These are phyloP conservation scores for Huntiella bhutanensis DNA, from an alignment of 2,329 filamentous ascomycete species.

Conservation along the genomic window DNA sequence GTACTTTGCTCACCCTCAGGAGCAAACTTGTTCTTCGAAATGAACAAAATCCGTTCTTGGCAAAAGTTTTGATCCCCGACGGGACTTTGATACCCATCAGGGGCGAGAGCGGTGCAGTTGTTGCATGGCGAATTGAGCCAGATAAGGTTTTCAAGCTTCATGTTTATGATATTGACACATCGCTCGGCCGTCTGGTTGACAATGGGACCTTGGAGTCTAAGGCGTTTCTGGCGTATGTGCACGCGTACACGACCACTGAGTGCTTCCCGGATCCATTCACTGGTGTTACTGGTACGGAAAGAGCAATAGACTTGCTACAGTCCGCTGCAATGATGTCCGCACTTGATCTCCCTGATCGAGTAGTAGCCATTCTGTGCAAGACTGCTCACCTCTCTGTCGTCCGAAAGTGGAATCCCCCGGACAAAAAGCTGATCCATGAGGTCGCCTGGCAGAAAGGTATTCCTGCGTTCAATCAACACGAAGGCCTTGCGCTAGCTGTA, in stretches of 20 bases:
- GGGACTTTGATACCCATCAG: neutral
- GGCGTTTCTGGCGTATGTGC: slow-evolving; percentile 30
- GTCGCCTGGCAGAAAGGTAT: slow-evolving; percentile 24
- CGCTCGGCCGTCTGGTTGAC: slow-evolving; percentile 31
- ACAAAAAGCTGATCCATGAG: slow-evolving; percentile 26
- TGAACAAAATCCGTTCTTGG: slow-evolving; percentile 13
- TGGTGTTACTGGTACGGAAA: slow-evolving; percentile 31
- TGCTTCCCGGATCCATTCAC: slow-evolving; percentile 31
- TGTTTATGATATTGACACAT: slow-evolving; percentile 28
- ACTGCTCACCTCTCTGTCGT: slow-evolving; percentile 25
- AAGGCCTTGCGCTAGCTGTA: slow-evolving; percentile 1
- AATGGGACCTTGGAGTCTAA: slow-evolving; percentile 32
- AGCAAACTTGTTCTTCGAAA: slow-evolving; percentile 26
- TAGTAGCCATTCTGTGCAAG: slow-evolving; percentile 18
- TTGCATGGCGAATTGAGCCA: too few species aligned
- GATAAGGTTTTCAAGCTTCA: slow-evolving; percentile 15
- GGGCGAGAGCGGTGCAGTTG: too few species aligned
- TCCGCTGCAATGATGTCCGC: slow-evolving; percentile 32
- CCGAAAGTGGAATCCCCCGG: slow-evolving; percentile 25
- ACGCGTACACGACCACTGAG: slow-evolving; percentile 31
- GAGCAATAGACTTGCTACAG: slow-evolving; percentile 28
- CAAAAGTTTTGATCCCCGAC: slow-evolving; percentile 20
- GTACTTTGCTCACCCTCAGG: neutral
- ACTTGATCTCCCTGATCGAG: slow-evolving; percentile 19
- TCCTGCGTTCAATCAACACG: slow-evolving; percentile 26